phyloP scores from a whole-genome alignment of 2,329 filamentous ascomycete species.

The Aspergillus viridinutans region DNA sequence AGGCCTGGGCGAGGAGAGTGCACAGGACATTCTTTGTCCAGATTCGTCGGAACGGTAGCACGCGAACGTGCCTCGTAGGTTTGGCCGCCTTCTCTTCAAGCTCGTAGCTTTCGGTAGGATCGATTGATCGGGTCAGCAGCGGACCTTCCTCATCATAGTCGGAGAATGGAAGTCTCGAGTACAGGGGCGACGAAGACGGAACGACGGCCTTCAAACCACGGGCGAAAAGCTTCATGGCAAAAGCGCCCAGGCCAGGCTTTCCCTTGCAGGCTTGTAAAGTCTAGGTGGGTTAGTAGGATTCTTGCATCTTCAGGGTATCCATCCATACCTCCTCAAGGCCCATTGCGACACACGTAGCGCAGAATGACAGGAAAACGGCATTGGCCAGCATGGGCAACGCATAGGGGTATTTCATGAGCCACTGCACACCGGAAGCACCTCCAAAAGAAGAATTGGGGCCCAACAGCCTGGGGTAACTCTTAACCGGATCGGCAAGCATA shows the following conservation, averaged over 20 bases:
- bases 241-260: slow-evolving; percentile 44
- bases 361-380: slow-evolving; percentile 53
- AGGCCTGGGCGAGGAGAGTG: slow-evolving; percentile 59
- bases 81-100: slow-evolving; percentile 33
- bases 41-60: slow-evolving; percentile 47
- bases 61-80: slow-evolving; percentile 35
- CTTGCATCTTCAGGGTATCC: neutral
- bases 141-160: slow-evolving; percentile 35
- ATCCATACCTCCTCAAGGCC: slow-evolving; percentile 56
- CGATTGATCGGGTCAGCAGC: slow-evolving; percentile 29
- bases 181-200: slow-evolving; percentile 29
- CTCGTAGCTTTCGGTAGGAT: slow-evolving; percentile 32
- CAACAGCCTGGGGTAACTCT: slow-evolving; percentile 60
- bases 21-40: slow-evolving; percentile 55
- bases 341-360: slow-evolving; percentile 55
- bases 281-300: slow-evolving; percentile 25
- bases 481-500: slow-evolving; percentile 61
- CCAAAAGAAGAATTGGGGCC: slow-evolving; percentile 56
- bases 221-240: slow-evolving; percentile 25
- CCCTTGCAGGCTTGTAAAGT: slow-evolving; percentile 46
- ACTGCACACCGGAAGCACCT: slow-evolving; percentile 53
- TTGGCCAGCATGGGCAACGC: slow-evolving; percentile 66
- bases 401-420: slow-evolving; percentile 63
- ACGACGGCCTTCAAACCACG: slow-evolving; percentile 22
- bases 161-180: slow-evolving; percentile 31